Percentiles rank a stretch among this genome's conserved stretches.
These are phyloP conservation scores for Calophaca sinica DNA, from an alignment of 306 rosid species.

Conservation along the genomic window DNA sequence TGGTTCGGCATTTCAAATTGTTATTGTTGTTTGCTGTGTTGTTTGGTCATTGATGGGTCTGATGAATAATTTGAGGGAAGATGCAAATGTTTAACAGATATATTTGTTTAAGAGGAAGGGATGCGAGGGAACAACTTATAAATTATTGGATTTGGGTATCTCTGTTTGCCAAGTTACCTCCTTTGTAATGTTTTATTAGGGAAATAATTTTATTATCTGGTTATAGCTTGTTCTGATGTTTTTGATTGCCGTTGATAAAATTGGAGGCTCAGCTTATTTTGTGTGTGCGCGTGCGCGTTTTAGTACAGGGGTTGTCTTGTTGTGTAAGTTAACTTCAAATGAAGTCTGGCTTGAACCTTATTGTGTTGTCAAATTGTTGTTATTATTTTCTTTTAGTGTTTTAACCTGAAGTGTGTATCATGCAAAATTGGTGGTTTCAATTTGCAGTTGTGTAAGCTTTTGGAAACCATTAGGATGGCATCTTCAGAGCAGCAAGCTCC, in stretches of 20 bases:
- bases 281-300: too few species aligned
- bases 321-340: background rate
- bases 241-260: background rate
- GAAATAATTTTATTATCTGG: background rate
- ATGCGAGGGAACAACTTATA: background rate
- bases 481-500: conserved; percentile 64
- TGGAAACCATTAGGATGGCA: conserved; percentile 59
- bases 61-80: background rate
- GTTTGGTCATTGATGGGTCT: background rate
- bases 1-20: background rate
- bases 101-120: background rate
- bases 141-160: background rate
- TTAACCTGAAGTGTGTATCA: background rate
- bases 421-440: conserved; percentile 8
- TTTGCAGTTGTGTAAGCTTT: conserved; percentile 40
- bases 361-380: background rate
- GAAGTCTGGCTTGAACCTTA: background rate
- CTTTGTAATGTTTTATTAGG: background rate
- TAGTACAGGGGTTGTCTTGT: background rate
- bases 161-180: conserved; percentile 2
- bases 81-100: background rate
- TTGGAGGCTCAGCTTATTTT: background rate
- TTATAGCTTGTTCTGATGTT: background rate
- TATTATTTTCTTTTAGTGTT: background rate
- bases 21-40: too few species aligned